Percentiles rank a stretch among this genome's conserved stretches.
These are phyloP conservation scores for Solanum appendiculatum DNA, from an alignment of 257 asterid genomes.

Conservation along the genomic window DNA sequence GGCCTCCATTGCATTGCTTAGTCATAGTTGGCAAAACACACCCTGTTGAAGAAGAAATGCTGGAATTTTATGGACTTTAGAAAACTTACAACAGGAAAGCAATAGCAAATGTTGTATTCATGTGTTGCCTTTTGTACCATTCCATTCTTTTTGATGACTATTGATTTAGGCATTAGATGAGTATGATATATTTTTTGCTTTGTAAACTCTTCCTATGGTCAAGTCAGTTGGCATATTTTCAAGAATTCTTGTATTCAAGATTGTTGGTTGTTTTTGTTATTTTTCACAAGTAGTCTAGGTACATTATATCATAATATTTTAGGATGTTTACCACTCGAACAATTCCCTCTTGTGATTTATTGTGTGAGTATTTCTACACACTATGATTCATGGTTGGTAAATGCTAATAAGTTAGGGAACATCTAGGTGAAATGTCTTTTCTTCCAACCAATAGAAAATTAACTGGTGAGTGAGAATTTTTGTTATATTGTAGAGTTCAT, in stretches of 20 bases:
- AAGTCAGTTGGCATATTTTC: not conserved
- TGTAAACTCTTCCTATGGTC: not conserved
- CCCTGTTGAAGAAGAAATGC: slow-evolving; percentile 88
- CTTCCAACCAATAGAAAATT: not conserved
- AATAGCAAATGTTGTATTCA: not conserved
- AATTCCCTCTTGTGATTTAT: too few relatives aligned
- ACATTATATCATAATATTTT: not conserved
- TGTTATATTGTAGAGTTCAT: not conserved
- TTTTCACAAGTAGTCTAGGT: not conserved
- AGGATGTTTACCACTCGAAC: too few relatives aligned
- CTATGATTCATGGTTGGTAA: not conserved
- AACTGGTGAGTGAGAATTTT: too few relatives aligned
- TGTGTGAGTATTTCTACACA: not conserved
- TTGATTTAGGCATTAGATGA: not conserved
- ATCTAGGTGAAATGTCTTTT: not conserved
- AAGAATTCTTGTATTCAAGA: not conserved
- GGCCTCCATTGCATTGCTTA: slow-evolving; percentile 80
- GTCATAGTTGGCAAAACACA: slow-evolving; percentile 82
- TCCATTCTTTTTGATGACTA: not conserved
- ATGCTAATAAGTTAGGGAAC: not conserved
- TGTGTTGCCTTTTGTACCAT: not conserved
- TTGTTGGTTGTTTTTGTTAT: not conserved
- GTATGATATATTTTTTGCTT: not conserved
- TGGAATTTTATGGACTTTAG: slow-evolving; percentile 43
- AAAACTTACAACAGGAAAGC: not conserved